These are phyloP conservation scores for Yarrowia sp. DNA, from an alignment of 805 yeast genomes.

Conservation along the genomic window DNA sequence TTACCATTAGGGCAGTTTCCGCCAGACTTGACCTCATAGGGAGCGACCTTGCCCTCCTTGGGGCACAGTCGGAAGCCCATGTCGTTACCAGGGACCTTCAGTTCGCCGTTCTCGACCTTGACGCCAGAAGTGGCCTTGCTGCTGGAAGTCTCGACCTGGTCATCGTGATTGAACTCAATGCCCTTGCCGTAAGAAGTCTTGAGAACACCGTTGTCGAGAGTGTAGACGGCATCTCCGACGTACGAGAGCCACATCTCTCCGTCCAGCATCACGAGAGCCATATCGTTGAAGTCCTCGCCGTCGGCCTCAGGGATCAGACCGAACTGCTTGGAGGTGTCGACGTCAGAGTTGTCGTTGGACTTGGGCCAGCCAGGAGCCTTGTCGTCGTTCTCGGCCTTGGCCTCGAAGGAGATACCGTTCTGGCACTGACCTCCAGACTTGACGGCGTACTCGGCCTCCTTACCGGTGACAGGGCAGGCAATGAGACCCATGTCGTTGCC, in stretches of 20 bases:
- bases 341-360: neutral
- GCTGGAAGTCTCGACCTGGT: conserved; percentile 9
- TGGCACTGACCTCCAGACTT: neutral
- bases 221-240: neutral
- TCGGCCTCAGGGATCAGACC: neutral
- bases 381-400: conserved; percentile 11
- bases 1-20: neutral
- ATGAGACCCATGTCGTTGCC: conserved; percentile 11
- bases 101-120: neutral
- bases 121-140: neutral
- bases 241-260: conserved; percentile 16
- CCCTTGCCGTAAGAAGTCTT: conserved; percentile 18
- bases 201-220: neutral
- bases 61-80: conserved; percentile 24
- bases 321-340: conserved; percentile 11
- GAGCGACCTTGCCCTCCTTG: conserved; percentile 3
- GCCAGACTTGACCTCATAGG: conserved; percentile 9
- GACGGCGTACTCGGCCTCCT: conserved; percentile 5
- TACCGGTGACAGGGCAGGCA: conserved; percentile 8
- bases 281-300: neutral
- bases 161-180: conserved; percentile 7
- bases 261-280: conserved; percentile 14
- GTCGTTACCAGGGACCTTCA: conserved; percentile 14
- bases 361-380: conserved; percentile 9
- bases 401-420: neutral